Evolutionary conservation across 805 yeast genomes (phyloP), one percentile per base, ranked within the genome.

Genomic region (Peterozyma toletana): DNA sequence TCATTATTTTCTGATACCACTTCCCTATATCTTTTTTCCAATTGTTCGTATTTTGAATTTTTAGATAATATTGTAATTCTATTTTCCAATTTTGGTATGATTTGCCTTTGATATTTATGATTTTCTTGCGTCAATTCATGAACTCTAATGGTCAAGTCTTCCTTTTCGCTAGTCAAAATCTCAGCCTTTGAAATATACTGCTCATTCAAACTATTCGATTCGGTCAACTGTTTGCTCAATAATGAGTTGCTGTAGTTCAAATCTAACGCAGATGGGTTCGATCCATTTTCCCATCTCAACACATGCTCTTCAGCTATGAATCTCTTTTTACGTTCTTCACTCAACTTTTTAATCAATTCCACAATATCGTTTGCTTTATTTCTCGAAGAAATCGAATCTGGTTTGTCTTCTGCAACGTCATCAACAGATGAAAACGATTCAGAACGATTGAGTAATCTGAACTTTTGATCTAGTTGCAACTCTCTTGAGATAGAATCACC

Each of bases 401-500:
- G 15, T 31, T 31, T 31, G 34, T 31, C 15, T 11, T 31, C 34
- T 16, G n/a, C 11, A 15, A 11, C 9, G 15, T 31, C 15, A 31
- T 31, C 14, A 9, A 9, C 15, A 9, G 43, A 39, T 11, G 16
- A 11, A 11, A 11, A 17, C 4, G 40, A 36, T 14, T 3, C 31
- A 21, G 35, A 30, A 33, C 18, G 40, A 18, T 30, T 45, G 11
- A 37, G 16, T 7, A 35, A 13, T 35, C 59, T 58, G 27, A 77
- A 44, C 37, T 62, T 67, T 40, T 65, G 64, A 53, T 82, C 89
- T 38, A 85, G 56, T 15, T 66, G 57, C n/a, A 83, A 66, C 56
- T 86, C 95, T 35, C 93, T 65, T 43, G 77, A 73, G 38, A 85
- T 82, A 0, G 90, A 80, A 18, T 77, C 77, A 0, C 89, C 90